Evolutionary conservation across 1,284 basidiomycete species (phyloP), one percentile per base, ranked within the genome.

Genomic region (Albatrellus sp.): DNA sequence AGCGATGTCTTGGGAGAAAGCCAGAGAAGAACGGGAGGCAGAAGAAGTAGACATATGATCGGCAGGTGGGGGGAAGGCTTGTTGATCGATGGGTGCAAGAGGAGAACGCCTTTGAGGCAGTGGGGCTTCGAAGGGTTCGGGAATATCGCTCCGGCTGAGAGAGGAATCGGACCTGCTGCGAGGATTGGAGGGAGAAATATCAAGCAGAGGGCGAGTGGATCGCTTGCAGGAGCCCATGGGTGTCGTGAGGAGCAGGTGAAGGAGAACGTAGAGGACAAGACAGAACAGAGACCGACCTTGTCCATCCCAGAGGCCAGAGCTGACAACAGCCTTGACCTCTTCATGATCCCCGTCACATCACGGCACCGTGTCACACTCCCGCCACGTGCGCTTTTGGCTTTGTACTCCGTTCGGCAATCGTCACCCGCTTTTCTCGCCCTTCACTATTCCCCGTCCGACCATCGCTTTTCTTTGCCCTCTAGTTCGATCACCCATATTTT

Each of bases 11-110:
- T 44, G 45, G 16, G 20, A 13, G 43, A 34, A 44, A 17, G 35
- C 33, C 8, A 34, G 20, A 24, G 44, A 35, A 46, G 33, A 16
- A 31, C 39, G 35, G 44, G 47, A 28, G 8, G 35, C 13, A 13
- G 38, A 35, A 16, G 42, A 5, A 13, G 46, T 40, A 29, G 41
- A 32, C 41, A 47, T 40, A 35, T 46, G 45, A 7, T 33, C 10
- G 10, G 42, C 11, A 5, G 46, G 20, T 10, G 39, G 33, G 19
- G 32, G 10, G 24, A 50, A 35, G 14, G 44, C 44, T 39, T 50
- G 51, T 28, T 52, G 52, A 33, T 46, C 46, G 39, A 50, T 46
- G 34, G 49, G 46, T 9, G 51, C 51, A 14, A 50, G 46, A 24
- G 51, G 51, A 20, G 51, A 37, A 11, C 51, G 51, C 28, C 45